Conservation (phyloP, 2,329 filamentous ascomycete species). For the Talaromyces rugulosus region DNA sequence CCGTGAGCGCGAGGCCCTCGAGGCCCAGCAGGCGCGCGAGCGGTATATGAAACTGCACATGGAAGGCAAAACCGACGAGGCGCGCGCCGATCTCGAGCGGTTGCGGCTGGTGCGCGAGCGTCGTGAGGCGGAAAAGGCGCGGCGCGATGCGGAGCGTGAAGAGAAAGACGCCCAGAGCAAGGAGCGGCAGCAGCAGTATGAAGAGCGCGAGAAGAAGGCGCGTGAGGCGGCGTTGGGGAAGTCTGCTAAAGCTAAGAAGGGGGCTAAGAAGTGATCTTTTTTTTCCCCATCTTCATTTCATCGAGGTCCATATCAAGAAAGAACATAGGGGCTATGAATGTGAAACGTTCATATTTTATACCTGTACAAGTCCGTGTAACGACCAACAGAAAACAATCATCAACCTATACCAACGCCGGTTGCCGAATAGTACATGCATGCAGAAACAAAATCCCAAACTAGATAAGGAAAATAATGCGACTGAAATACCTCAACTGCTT, state of each 20-base stretch:
- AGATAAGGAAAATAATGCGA: neutral
- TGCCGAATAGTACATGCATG: neutral
- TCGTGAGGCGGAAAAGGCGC: slow-evolving; percentile 74
- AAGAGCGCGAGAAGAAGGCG: slow-evolving; percentile 37
- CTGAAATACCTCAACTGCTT: neutral
- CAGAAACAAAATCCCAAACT: neutral
- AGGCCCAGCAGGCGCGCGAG: slow-evolving; percentile 85
- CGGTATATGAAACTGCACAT: slow-evolving; percentile 87
- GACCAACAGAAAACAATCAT: neutral
- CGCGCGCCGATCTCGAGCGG: slow-evolving; percentile 80
- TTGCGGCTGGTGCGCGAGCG: slow-evolving; percentile 78
- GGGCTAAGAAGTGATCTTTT: slow-evolving; percentile 24
- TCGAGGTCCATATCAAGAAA: neutral
- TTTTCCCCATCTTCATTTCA: neutral
- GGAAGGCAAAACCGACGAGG: slow-evolving; percentile 94
- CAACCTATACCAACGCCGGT: neutral
- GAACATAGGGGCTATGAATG: neutral
- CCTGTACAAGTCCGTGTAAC: neutral
- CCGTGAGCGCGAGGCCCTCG: slow-evolving; percentile 70
- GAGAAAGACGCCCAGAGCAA: slow-evolving; percentile 40
- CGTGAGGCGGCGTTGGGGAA: slow-evolving; percentile 36
- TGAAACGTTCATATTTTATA: neutral
- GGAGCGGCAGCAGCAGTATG: slow-evolving; percentile 30
- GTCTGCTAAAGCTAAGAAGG: slow-evolving; percentile 21
- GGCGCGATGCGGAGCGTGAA: slow-evolving; percentile 72